Conservation (phyloP, 768 basidiomycete species). For the Rhodosporidiobolus odoratus region DNA sequence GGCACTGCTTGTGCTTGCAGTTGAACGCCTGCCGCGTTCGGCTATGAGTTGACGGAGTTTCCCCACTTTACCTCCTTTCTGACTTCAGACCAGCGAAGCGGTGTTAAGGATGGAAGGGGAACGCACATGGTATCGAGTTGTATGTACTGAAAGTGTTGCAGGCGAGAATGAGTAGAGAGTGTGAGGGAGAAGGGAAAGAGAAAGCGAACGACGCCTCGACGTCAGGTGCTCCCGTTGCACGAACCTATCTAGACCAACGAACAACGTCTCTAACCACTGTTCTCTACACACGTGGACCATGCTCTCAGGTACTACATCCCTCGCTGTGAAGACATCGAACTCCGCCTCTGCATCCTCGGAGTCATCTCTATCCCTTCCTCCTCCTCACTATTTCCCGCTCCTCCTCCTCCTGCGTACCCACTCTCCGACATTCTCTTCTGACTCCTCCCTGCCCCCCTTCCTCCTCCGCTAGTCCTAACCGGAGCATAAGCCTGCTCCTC, state of each 20-base stretch:
- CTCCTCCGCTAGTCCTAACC: background rate
- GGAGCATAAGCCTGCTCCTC: background rate
- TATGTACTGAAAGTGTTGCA: background rate
- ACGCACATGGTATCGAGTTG: background rate
- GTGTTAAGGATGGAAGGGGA: background rate
- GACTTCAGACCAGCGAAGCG: no score
- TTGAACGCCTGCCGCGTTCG: no score
- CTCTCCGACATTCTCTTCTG: background rate
- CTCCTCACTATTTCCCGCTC: no score
- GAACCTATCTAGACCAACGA: no score
- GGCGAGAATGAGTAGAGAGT: background rate
- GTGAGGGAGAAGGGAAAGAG: background rate
- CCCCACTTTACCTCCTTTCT: no score
- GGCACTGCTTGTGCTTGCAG: no score
- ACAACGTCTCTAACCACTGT: no score
- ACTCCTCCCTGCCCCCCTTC: background rate
- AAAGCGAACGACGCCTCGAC: background rate
- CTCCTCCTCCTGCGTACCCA: background rate
- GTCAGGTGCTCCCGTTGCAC: no score
- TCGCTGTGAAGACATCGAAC: background rate
- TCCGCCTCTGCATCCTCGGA: no score
- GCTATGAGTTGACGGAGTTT: no score
- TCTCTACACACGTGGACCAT: no score
- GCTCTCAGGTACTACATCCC: background rate
- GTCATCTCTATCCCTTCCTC: no score